Percentiles rank a stretch among this genome's conserved stretches.
Conservation (phyloP, 768 basidiomycete species). For the Pisolithus orientalis region DNA sequence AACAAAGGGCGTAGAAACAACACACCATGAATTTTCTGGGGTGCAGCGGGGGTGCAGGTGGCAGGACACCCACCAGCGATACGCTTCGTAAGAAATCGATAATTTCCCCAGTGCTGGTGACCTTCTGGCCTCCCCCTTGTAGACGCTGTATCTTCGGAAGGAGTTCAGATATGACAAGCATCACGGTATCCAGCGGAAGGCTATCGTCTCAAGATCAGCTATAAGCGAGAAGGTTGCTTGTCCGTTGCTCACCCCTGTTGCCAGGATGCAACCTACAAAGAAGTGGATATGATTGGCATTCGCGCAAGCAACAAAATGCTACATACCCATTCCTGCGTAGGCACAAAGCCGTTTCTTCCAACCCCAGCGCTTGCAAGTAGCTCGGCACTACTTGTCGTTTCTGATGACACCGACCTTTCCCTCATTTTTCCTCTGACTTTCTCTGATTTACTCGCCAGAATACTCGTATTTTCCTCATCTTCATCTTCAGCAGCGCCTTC, state of each 20-base stretch:
- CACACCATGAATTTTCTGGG: constrained; percentile 75
- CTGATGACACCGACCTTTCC: constrained; percentile 55
- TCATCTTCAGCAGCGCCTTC: constrained; percentile 6
- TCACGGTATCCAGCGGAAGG: constrained; percentile 81
- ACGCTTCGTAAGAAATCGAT: constrained; percentile 70
- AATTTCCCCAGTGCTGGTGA: constrained; percentile 61
- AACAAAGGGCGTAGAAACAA: constrained; percentile 2
- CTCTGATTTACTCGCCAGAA: constrained; percentile 49
- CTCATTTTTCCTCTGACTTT: constrained; percentile 91
- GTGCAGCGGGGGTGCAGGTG: constrained; percentile 55
- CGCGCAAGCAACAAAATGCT: neutral
- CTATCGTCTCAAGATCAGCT: constrained; percentile 32
- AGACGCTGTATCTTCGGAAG: constrained; percentile 79
- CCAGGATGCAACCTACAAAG: constrained; percentile 78
- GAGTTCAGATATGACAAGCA: constrained; percentile 84
- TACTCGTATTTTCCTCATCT: constrained; percentile 21
- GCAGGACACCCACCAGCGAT: constrained; percentile 66
- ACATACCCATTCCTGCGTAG: constrained; percentile 93
- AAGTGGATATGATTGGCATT: constrained; percentile 3
- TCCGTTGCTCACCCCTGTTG: constrained; percentile 71
- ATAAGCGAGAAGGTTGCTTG: constrained; percentile 1
- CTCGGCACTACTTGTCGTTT: constrained; percentile 50
- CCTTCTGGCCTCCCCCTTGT: constrained; percentile 58
- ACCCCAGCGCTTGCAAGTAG: constrained; percentile 62
- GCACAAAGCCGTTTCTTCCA: constrained; percentile 87